Base-by-base conservation (phyloP, 176 grass and related monocot species). In the Puccinellia tenuiflora region DNA sequence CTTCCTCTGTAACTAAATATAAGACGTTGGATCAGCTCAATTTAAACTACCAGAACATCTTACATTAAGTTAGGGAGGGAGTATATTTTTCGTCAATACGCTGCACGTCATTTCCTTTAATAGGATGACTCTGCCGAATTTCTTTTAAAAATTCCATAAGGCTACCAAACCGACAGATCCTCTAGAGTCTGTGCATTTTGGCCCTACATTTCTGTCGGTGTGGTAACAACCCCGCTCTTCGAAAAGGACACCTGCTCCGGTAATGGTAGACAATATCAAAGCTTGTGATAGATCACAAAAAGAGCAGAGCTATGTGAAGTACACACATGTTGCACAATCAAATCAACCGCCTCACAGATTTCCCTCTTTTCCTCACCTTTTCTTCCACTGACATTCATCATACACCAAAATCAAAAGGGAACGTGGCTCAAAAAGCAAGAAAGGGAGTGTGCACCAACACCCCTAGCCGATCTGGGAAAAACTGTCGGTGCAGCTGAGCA, bases 401-500 rank as follows among this genome's bases (percentile, higher is more conserved):
- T 77, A 30, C 45, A 78, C 88, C 54, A 82, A 68, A 78, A 43
- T 17, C 7, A 71, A 86, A 72, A 75, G 24, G 71, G 42, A 53
- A 77, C 46, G 79, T 43, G 54, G 56, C 79, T 50, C 62, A 53
- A 86, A 85, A 85, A 62, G 65, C 22, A n/a, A 24, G 88, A 90
- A 83, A 83, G 80, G 45, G 84, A 79, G 37, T 10, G n/a, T 38
- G 56, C 84, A 79, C 84, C 79, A 79, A 78, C 62, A 57, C 84
- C 20, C 60, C 59, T 15, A 79, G 66, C 50, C 73, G 48, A 75
- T 48, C 66, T 15, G n/a, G 37, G 66, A 64, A 46, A 29, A 68
- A 63, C 47, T 22, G 79, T 73, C 79, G 83, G 83, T 76, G 28
- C 40, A 85, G 46, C 79, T 21, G 66, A 78, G 12, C 61, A 35